Evolutionary conservation across 306 rosid genomes (phyloP).

Genomic region (Senna siamea): DNA sequence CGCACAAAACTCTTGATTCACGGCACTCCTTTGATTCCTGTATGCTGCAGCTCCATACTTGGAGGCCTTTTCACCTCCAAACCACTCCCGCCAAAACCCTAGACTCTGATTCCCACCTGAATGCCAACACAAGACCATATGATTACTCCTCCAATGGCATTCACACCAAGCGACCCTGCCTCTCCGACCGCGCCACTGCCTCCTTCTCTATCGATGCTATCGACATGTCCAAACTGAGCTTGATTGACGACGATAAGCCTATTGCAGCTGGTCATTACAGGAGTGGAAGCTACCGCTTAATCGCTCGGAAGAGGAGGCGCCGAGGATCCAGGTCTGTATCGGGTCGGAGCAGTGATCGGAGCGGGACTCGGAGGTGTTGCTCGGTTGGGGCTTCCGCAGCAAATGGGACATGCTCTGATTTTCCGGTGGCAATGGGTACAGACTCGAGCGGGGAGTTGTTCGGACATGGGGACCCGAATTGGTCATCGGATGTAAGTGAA

Average conservation of each 20-base stretch:
- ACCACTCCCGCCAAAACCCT: constrained; percentile 51
- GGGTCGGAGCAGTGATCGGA: constrained; percentile 96
- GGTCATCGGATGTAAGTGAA: constrained; percentile 96
- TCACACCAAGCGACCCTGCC: constrained; percentile 84
- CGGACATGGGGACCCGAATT: constrained; percentile 80
- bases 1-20: constrained; percentile 65
- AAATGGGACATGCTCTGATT: constrained; percentile 91
- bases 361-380: constrained; percentile 87
- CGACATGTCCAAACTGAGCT: constrained; percentile 71
- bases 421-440: constrained; percentile 88
- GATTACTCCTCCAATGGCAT: constrained; percentile 45
- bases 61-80: constrained; percentile 78
- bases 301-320: constrained; percentile 83
- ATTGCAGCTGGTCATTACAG: constrained; percentile 30
- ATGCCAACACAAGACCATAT: constrained; percentile 39
- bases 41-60: constrained; percentile 66
- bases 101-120: constrained; percentile 47
- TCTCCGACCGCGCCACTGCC: constrained; percentile 77
- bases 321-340: constrained; percentile 93
- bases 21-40: constrained; percentile 74
- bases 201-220: constrained; percentile 61
- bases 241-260: constrained; percentile 68
- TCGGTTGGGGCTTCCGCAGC: constrained; percentile 95
- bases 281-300: constrained; percentile 51
- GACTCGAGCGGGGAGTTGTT: constrained; percentile 98